Percentiles rank a stretch among this genome's conserved stretches.
Evolutionary conservation across 2,329 filamentous ascomycete genomes (phyloP).

Genomic region (Polytolypa hystricis): DNA sequence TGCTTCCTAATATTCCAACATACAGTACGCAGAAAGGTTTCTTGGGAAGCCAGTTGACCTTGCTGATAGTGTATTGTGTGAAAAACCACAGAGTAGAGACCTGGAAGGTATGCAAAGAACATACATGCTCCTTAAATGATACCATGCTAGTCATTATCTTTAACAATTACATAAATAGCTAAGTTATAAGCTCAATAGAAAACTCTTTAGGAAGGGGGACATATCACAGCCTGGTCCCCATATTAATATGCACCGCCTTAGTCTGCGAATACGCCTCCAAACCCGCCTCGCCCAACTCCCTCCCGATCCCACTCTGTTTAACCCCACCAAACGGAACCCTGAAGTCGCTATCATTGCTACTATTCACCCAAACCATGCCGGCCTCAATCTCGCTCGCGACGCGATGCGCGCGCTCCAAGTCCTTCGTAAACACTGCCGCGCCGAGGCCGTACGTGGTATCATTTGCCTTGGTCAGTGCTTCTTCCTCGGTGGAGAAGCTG

Average conservation of each 20-base stretch:
- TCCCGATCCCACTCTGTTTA: conserved; percentile 52
- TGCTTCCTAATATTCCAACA: too few species aligned
- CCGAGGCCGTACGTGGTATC: conserved; percentile 47
- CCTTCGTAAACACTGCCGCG: conserved; percentile 48
- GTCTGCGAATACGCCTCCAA: conserved; percentile 51
- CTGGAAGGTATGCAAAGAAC: too few species aligned
- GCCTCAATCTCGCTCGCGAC: conserved; percentile 48
- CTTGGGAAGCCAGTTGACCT: too few species aligned
- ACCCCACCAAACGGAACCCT: conserved; percentile 51
- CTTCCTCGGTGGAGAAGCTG: conserved; percentile 49
- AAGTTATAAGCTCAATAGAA: background rate
- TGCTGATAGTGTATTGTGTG: too few species aligned
- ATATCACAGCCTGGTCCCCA: conserved; percentile 28
- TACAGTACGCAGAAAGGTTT: too few species aligned
- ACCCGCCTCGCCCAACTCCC: conserved; percentile 50
- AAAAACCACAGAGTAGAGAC: too few species aligned
- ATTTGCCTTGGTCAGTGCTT: conserved; percentile 47
- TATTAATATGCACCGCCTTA: conserved; percentile 41
- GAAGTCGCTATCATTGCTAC: conserved; percentile 38
- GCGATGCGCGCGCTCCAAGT: conserved; percentile 52
- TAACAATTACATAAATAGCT: too few species aligned
- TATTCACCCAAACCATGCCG: conserved; percentile 62
- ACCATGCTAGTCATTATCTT: too few species aligned
- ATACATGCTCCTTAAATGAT: too few species aligned
- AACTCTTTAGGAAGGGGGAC: too few species aligned